phyloP scores from a whole-genome alignment of 495 filamentous ascomycete species.

The Echria macrotheca region DNA sequence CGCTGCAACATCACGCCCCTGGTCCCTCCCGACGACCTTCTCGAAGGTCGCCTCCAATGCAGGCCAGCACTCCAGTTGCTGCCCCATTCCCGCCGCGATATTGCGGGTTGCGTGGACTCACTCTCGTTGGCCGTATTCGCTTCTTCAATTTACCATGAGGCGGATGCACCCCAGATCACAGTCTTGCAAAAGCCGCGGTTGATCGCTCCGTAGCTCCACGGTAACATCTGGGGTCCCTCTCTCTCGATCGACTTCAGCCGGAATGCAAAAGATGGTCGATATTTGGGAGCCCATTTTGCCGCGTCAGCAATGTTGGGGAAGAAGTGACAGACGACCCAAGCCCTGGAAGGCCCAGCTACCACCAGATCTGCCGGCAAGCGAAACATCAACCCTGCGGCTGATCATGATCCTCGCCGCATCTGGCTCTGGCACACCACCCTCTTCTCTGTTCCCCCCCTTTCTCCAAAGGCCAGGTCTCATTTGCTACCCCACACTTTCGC shows the following conservation, averaged over 20 bases:
- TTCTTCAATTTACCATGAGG: background rate
- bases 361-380: slow-evolving; percentile 31
- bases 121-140: background rate
- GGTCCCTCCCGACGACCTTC: background rate
- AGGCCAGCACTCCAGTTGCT: background rate
- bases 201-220: slow-evolving; percentile 19
- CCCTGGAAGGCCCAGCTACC: slow-evolving; percentile 4
- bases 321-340: no score
- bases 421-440: background rate
- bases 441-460: slow-evolving; percentile 1
- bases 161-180: slow-evolving; percentile 3
- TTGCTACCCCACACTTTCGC: no score
- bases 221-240: slow-evolving; percentile 13
- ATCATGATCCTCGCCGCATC: slow-evolving; percentile 10
- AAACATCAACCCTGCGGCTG: slow-evolving; percentile 25
- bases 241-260: slow-evolving; percentile 31
- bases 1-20: background rate
- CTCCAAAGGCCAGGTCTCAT: no score
- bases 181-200: no score
- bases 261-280: slow-evolving; percentile 22
- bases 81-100: background rate
- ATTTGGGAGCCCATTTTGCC: slow-evolving; percentile 21
- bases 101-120: background rate
- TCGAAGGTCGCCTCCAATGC: background rate
- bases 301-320: slow-evolving; percentile 15